Percentiles rank a stretch among this genome's conserved stretches.
Conservation (phyloP, 306 rosid species). For the Mimosa pudica region DNA sequence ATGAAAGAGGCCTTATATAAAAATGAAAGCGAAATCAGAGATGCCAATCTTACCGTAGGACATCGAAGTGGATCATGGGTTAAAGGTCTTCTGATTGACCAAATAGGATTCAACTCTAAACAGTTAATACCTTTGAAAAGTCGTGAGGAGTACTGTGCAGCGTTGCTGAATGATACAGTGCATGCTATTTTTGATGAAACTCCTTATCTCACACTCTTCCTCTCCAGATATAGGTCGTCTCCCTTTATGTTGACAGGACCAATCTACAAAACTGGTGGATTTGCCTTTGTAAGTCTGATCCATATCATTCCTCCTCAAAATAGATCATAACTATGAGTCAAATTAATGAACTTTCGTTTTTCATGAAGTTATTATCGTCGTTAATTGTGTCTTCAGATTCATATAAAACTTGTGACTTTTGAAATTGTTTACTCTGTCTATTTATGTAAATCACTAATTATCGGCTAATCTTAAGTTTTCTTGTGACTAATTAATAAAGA, state of each 20-base stretch:
- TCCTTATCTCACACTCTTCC: conserved; percentile 40
- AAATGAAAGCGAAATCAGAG: conserved; percentile 20
- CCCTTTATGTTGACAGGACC: conserved; percentile 42
- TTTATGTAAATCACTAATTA: too few relatives aligned
- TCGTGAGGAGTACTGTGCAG: not conserved
- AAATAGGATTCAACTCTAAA: not conserved
- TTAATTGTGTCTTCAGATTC: too few relatives aligned
- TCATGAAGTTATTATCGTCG: too few relatives aligned
- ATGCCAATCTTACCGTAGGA: not conserved
- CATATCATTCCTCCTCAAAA: not conserved
- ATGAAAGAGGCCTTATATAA: conserved; percentile 10
- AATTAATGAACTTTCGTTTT: too few relatives aligned
- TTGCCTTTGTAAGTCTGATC: conserved; percentile 47
- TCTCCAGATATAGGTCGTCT: conserved; percentile 37
- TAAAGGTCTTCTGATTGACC: not conserved
- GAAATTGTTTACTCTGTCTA: too few relatives aligned
- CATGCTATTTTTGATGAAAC: conserved; percentile 36
- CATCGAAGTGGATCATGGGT: not conserved
- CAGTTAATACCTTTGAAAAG: not conserved
- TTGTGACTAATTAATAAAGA: too few relatives aligned
- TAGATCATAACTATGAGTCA: too few relatives aligned
- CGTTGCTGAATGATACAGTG: not conserved
- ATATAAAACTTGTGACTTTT: too few relatives aligned
- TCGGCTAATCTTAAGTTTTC: too few relatives aligned
- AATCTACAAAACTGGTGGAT: conserved; percentile 41